Evolutionary conservation across 768 basidiomycete genomes (phyloP).

Genomic region (Lactifluus subvellereus): DNA sequence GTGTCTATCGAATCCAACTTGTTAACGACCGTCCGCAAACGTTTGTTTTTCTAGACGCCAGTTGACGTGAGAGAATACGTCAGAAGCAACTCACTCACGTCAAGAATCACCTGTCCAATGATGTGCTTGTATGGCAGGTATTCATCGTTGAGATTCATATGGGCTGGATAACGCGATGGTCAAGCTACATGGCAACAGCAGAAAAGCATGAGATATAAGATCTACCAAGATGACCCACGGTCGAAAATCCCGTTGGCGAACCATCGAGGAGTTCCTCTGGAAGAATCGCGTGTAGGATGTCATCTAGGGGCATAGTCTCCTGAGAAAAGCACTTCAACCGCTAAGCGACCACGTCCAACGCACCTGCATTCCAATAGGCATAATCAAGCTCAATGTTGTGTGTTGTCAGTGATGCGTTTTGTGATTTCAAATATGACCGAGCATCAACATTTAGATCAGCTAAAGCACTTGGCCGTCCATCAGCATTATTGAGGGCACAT

Average conservation of each 20-base stretch:
- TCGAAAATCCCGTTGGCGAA: conserved; percentile 82
- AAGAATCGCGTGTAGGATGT: conserved; percentile 75
- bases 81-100: conserved; percentile 47
- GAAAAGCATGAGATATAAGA: conserved; percentile 24
- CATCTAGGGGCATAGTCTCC: conserved; percentile 46
- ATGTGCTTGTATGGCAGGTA: conserved; percentile 88
- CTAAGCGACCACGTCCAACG: conserved; percentile 16
- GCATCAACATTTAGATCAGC: conserved; percentile 60
- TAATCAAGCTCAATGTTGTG: conserved; percentile 69
- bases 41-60: conserved; percentile 70
- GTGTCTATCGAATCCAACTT: conserved; percentile 83
- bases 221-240: conserved; percentile 84
- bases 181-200: neutral
- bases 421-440: conserved; percentile 48
- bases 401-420: conserved; percentile 49
- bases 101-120: conserved; percentile 89
- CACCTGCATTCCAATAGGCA: conserved; percentile 85
- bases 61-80: neutral
- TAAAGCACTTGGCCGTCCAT: conserved; percentile 40
- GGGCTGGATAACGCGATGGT: conserved; percentile 47
- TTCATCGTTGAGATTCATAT: conserved; percentile 84
- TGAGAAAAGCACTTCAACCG: neutral
- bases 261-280: conserved; percentile 73
- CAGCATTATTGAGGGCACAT: neutral
- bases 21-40: conserved; percentile 86